Percentiles rank a stretch among this genome's conserved stretches.
These are phyloP conservation scores for Dioscorea cayenensis DNA, from an alignment of 116 monocot genomes.

Conservation along the genomic window DNA sequence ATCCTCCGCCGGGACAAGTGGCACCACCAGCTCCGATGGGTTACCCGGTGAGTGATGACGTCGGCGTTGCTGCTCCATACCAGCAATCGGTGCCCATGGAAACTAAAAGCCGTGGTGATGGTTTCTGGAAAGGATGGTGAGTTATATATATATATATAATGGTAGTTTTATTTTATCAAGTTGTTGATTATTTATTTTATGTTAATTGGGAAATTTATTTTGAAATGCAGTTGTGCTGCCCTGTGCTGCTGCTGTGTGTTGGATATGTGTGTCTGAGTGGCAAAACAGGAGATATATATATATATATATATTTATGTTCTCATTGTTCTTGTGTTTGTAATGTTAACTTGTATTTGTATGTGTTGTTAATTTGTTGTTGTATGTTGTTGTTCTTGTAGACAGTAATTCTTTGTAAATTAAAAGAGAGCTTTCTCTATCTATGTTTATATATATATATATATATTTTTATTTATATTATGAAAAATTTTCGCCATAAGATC, in stretches of 20 bases:
- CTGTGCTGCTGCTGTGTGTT: conserved; percentile 35
- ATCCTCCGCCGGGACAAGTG: conserved; percentile 10
- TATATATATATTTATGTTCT: too few relatives aligned
- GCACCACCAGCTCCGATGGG: conserved; percentile 34
- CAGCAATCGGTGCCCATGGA: conserved; percentile 13
- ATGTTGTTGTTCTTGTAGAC: too few relatives aligned
- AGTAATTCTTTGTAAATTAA: too few relatives aligned
- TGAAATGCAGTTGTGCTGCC: conserved; percentile 22
- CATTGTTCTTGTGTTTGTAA: too few relatives aligned
- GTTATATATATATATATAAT: neutral
- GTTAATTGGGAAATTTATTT: neutral
- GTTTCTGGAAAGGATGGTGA: conserved; percentile 63
- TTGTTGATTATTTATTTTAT: too few relatives aligned
- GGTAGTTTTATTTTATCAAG: too few relatives aligned
- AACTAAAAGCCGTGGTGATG: conserved; percentile 33
- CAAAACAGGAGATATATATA: neutral
- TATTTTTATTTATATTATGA: too few relatives aligned
- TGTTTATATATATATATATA: too few relatives aligned
- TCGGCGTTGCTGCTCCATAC: neutral
- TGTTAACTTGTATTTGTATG: too few relatives aligned
- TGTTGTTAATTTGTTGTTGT: too few relatives aligned
- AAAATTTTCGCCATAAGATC: too few relatives aligned
- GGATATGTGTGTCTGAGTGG: conserved; percentile 24
- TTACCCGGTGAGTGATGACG: conserved; percentile 17
- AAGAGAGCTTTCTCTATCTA: too few relatives aligned